Conservation (phyloP, 345 rosid genomes). For the Corymbia maculata region DNA sequence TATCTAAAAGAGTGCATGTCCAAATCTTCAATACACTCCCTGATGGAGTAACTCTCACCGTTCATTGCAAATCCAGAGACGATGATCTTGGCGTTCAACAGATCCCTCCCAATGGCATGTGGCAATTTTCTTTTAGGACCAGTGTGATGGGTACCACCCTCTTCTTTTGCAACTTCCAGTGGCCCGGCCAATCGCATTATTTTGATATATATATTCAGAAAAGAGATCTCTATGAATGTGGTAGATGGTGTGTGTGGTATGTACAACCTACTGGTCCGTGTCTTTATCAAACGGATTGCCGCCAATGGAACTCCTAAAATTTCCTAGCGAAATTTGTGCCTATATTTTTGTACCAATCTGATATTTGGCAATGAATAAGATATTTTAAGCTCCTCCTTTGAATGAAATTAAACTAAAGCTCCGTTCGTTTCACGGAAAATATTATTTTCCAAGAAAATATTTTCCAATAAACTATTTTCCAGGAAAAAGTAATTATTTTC, state of each 20-base stretch:
- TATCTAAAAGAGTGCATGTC: background rate
- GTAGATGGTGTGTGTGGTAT: background rate
- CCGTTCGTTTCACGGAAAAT: no score
- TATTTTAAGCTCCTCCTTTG: background rate
- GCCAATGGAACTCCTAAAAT: background rate
- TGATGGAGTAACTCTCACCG: background rate
- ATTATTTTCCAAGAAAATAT: no score
- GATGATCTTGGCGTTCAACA: background rate
- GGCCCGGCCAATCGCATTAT: background rate
- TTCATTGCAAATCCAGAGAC: background rate
- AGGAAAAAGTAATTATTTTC: no score
- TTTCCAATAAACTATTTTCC: no score
- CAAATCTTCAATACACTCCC: background rate
- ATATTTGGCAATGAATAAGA: background rate
- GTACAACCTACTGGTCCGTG: background rate
- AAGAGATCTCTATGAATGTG: background rate
- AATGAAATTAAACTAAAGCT: background rate
- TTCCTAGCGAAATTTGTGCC: background rate
- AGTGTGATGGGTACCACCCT: background rate
- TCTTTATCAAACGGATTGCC: background rate
- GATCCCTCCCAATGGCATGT: background rate
- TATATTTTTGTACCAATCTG: background rate
- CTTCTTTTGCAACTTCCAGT: background rate
- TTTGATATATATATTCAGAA: background rate
- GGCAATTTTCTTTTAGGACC: background rate